Evolutionary conservation across 148 eudicot genomes (phyloP), one percentile per base, ranked within the genome.

Genomic region (Camellia sinensis): DNA sequence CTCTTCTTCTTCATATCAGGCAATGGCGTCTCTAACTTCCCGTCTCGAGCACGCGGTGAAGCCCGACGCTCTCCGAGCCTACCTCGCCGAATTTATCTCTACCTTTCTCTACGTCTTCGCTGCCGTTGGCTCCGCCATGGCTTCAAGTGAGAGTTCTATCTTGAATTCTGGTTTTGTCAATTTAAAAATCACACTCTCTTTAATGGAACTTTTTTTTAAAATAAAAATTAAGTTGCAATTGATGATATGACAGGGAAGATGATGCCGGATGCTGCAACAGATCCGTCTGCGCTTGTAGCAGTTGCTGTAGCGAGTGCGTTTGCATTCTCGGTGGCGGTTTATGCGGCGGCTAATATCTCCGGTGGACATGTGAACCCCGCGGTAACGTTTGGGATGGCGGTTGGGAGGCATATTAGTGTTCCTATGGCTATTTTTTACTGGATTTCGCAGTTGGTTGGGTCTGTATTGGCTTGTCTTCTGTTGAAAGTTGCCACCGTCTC

Each of bases 21-120:
- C 13, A 84, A 89, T 89, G 89, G 88, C 92, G 29, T 79, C 95
- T 29, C 85, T 93, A 13, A 82, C 56, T 40, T 67, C 85, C 13
- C 90, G 88, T 12, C 67, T 95, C 37, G 82, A 85, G 17, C 86
- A 92, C 85, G 80, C 91, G 5, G 80, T 93, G 46, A 89, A 89
- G 29, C 82, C 88, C 56, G 79, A 85, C 41, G 90, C 99, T 43
- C 82, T 93, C 17, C 71, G 97, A 83, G 78, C 97, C 1, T 96
- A 96, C 77, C 84, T 96, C 9, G 98, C 98, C 7, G 99, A 96
- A 85, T 93, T 93, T 82, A 80, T 96, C 76, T 93, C 99, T 76
- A 96, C 99, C 3, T 96, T 96, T 87, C n/a, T 96, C 79, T 93
- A 69, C 66, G 98, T 92, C 79, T 87, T 91, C 79, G 91, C 90